These are phyloP conservation scores for Trametes meyenii DNA, from an alignment of 768 basidiomycete genomes.

Conservation along the genomic window DNA sequence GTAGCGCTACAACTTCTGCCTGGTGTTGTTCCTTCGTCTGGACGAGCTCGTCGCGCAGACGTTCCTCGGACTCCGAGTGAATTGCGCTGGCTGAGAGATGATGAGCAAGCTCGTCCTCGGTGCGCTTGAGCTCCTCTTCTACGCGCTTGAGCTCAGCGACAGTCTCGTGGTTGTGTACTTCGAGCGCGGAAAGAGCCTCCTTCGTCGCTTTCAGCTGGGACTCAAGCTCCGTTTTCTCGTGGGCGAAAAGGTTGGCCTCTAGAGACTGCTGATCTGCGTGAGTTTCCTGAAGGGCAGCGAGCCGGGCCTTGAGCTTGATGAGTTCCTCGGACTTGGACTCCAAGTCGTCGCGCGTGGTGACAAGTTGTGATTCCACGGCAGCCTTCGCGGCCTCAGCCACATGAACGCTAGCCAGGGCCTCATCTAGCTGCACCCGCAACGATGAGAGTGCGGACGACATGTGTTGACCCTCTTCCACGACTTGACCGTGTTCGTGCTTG, in stretches of 20 bases:
- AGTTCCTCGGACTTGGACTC: constrained; percentile 16
- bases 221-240: constrained; percentile 24
- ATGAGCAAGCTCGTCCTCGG: constrained; percentile 24
- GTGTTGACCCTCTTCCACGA: neutral
- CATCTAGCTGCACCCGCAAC: constrained; percentile 14
- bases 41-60: constrained; percentile 15
- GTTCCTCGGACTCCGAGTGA: constrained; percentile 18
- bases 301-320: constrained; percentile 14
- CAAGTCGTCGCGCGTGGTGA: constrained; percentile 2
- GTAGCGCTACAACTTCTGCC: constrained; percentile 17
- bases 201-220: constrained; percentile 18
- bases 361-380: constrained; percentile 7
- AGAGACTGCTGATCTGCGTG: constrained; percentile 13
- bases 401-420: neutral
- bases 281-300: constrained; percentile 4
- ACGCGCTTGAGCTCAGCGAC: constrained; percentile 11
- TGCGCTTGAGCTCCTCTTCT: constrained; percentile 23
- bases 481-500: neutral
- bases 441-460: constrained; percentile 1
- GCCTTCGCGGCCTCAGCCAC: constrained; percentile 14
- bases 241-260: constrained; percentile 13
- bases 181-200: constrained; percentile 22
- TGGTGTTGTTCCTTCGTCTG: constrained; percentile 13
- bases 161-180: constrained; percentile 13
- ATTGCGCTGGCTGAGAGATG: constrained; percentile 18